Conservation (phyloP, 257 asterid genomes). For the Scutellaria barbata region DNA sequence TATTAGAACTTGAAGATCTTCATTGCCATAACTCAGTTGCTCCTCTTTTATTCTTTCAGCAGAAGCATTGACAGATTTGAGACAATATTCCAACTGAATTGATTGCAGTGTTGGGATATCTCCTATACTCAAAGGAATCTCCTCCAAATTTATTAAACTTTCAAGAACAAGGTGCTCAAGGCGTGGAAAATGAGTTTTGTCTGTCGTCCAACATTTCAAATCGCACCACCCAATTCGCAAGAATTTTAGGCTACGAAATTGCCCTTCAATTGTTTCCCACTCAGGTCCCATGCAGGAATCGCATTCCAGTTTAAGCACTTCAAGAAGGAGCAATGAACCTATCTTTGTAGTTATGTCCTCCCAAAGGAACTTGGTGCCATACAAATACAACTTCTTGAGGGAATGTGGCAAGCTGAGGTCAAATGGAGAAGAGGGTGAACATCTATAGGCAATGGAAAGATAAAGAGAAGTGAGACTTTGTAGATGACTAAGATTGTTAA, state of each 20-base stretch:
- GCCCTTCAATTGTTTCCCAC: slow-evolving; percentile 17
- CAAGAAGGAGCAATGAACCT: slow-evolving; percentile 1
- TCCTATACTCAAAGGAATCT: slow-evolving; percentile 5
- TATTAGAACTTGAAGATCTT: background rate
- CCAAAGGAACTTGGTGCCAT: background rate
- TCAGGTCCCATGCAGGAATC: background rate
- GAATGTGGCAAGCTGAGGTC: background rate
- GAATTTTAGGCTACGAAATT: background rate
- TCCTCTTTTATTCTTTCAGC: slow-evolving; percentile 1
- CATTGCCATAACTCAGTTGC: background rate
- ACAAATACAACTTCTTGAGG: background rate
- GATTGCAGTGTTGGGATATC: background rate
- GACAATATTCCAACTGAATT: background rate
- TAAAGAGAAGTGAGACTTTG: background rate
- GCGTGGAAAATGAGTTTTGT: slow-evolving; percentile 4
- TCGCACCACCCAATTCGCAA: background rate
- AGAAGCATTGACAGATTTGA: background rate
- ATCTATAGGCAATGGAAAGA: background rate
- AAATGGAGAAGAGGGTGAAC: background rate
- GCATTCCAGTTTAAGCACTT: background rate
- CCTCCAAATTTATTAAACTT: background rate
- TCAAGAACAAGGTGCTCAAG: background rate
- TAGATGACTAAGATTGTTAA: background rate
- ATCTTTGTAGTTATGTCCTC: background rate
- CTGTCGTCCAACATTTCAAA: background rate